phyloP scores from a whole-genome alignment of 2,329 filamentous ascomycete species.

The Fusarium vanettenii region DNA sequence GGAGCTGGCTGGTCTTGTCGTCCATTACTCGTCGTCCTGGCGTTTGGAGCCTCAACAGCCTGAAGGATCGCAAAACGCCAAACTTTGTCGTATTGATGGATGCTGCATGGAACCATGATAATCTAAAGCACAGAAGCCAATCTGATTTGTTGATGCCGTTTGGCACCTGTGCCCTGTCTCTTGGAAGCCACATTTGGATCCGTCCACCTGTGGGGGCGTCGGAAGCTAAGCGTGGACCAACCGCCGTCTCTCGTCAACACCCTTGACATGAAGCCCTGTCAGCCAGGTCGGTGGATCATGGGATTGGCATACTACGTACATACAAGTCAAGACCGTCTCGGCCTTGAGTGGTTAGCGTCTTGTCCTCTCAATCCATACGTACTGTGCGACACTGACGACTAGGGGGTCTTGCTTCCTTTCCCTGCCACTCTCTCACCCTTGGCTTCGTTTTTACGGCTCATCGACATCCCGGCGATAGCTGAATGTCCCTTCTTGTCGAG shows the following conservation, averaged over 20 bases:
- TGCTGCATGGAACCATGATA: slow-evolving; percentile 11
- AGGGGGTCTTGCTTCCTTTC: slow-evolving; percentile 25
- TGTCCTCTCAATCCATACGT: slow-evolving; percentile 25
- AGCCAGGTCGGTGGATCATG: slow-evolving; percentile 42
- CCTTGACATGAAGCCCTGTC: slow-evolving; percentile 40
- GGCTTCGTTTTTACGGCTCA: slow-evolving; percentile 15
- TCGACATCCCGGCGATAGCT: slow-evolving; percentile 33
- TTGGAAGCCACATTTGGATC: slow-evolving; percentile 30
- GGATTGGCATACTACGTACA: slow-evolving; percentile 29
- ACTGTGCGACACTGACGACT: slow-evolving; percentile 41
- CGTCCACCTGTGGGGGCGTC: slow-evolving; percentile 33
- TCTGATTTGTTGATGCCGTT: slow-evolving; percentile 31
- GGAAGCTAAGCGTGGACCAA: slow-evolving; percentile 40
- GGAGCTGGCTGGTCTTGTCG: neutral
- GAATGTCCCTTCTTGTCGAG: slow-evolving; percentile 39
- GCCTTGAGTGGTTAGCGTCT: slow-evolving; percentile 39
- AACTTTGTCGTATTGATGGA: slow-evolving; percentile 12
- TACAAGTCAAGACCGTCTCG: slow-evolving; percentile 40
- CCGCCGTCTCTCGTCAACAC: slow-evolving; percentile 31
- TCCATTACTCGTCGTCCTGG: slow-evolving; percentile 5
- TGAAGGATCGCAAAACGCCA: neutral
- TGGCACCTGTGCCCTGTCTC: slow-evolving; percentile 13
- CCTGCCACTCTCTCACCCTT: slow-evolving; percentile 31
- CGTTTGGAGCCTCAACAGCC: neutral
- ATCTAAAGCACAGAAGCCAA: slow-evolving; percentile 11